Evolutionary conservation across 2,329 filamentous ascomycete species (phyloP).

Genomic region (Microdochium paspali): DNA sequence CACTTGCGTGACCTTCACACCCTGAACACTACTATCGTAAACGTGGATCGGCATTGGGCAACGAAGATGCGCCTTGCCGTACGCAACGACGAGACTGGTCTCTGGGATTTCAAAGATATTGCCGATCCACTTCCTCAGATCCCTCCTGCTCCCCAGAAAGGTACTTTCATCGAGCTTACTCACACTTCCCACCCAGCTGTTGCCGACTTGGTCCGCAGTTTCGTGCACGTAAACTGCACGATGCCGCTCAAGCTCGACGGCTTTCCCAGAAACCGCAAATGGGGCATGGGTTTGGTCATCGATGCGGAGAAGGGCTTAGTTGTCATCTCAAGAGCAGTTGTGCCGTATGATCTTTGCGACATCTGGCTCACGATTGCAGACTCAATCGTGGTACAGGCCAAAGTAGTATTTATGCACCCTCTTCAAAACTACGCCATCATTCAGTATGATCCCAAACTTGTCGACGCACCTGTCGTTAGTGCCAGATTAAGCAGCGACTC

Average conservation of each 20-base stretch:
- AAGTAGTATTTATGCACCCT: constrained; percentile 91
- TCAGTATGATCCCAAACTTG: constrained; percentile 85
- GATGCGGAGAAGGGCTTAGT: constrained; percentile 95
- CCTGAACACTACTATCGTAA: constrained; percentile 82
- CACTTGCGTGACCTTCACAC: constrained; percentile 93
- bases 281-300: constrained; percentile 93
- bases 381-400: constrained; percentile 87
- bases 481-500: constrained; percentile 72
- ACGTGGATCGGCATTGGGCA: constrained; percentile 92
- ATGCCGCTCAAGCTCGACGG: constrained; percentile 96
- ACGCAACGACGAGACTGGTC: constrained; percentile 78
- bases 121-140: constrained; percentile 70
- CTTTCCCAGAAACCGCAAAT: constrained; percentile 91
- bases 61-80: constrained; percentile 88
- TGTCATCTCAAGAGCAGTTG: constrained; percentile 84
- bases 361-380: constrained; percentile 95
- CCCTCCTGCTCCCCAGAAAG: constrained; percentile 63
- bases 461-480: constrained; percentile 87
- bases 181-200: constrained; percentile 82
- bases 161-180: constrained; percentile 85
- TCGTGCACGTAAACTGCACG: constrained; percentile 84
- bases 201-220: constrained; percentile 89
- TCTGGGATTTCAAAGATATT: constrained; percentile 92
- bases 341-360: constrained; percentile 94
- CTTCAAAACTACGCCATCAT: constrained; percentile 95